Evolutionary conservation across 1,284 basidiomycete genomes (phyloP).

Genomic region (Puccinia hordei): DNA sequence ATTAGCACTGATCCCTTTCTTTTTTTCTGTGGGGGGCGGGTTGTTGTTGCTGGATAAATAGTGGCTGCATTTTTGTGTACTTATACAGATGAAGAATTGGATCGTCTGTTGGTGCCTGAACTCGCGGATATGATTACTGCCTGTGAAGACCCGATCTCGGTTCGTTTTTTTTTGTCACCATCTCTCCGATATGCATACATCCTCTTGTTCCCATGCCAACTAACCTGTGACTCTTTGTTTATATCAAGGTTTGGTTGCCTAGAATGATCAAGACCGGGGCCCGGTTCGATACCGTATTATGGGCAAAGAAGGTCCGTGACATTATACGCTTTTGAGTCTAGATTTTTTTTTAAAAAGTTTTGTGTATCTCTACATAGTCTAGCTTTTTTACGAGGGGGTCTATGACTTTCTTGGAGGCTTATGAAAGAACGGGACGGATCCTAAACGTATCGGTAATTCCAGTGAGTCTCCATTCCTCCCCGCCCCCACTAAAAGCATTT

Average conservation of each 20-base stretch:
- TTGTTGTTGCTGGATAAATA: background rate
- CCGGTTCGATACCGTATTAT: slow-evolving; percentile 83
- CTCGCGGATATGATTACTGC: slow-evolving; percentile 86
- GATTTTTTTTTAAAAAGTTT: slow-evolving; percentile 49
- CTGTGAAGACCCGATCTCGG: slow-evolving; percentile 70
- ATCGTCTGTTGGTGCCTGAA: slow-evolving; percentile 73
- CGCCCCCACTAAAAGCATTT: background rate
- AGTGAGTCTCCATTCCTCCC: slow-evolving; percentile 62
- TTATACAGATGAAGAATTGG: slow-evolving; percentile 84
- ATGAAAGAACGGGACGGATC: slow-evolving; percentile 82
- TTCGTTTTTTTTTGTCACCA: background rate
- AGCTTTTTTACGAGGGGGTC: slow-evolving; percentile 90
- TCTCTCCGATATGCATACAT: too few species aligned
- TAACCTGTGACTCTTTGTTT: background rate
- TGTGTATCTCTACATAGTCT: slow-evolving; percentile 59
- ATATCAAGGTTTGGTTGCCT: slow-evolving; percentile 68
- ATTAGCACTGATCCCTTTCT: too few species aligned
- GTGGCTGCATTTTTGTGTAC: slow-evolving; percentile 75
- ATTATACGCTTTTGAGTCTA: slow-evolving; percentile 57
- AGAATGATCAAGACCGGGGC: slow-evolving; percentile 87
- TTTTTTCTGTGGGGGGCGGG: too few species aligned
- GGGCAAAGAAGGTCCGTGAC: slow-evolving; percentile 78
- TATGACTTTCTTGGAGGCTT: slow-evolving; percentile 94
- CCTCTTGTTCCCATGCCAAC: too few species aligned
- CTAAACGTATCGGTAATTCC: slow-evolving; percentile 95